phyloP scores from a whole-genome alignment of 768 basidiomycete genomes.

The Tephrocybe sp. region DNA sequence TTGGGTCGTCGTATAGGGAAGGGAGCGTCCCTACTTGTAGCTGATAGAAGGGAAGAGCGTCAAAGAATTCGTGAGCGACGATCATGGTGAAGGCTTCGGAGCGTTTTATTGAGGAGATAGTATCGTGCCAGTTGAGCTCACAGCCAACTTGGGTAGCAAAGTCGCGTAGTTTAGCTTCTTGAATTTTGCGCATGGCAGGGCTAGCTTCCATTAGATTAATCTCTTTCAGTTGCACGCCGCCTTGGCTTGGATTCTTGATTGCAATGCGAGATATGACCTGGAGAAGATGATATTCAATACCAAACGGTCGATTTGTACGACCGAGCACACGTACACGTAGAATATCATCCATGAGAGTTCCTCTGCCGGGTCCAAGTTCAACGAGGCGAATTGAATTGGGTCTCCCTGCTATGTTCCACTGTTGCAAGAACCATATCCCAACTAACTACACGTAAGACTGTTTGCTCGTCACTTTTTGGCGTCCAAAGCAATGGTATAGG shows the following conservation, averaged over 20 bases:
- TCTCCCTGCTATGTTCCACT: conserved; percentile 60
- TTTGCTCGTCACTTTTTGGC: conserved; percentile 39
- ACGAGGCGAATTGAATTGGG: conserved; percentile 64
- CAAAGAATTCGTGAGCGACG: conserved; percentile 97
- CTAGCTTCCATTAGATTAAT: conserved; percentile 87
- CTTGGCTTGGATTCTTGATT: conserved; percentile 19
- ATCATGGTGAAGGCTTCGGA: conserved; percentile 72
- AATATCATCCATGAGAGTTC: conserved; percentile 89
- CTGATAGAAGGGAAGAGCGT: conserved; percentile 90
- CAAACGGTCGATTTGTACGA: not conserved
- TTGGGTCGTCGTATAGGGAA: not conserved
- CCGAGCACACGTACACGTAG: conserved; percentile 59
- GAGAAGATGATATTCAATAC: not conserved
- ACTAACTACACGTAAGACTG: conserved; percentile 58
- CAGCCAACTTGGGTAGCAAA: conserved; percentile 31
- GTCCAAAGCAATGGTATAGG: conserved; percentile 2
- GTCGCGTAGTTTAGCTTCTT: conserved; percentile 49
- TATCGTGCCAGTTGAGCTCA: conserved; percentile 68
- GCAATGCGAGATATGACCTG: conserved; percentile 57
- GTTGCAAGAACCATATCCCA: conserved; percentile 81
- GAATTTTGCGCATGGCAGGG: conserved; percentile 59
- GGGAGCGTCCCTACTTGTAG: conserved; percentile 57
- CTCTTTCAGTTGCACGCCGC: conserved; percentile 32
- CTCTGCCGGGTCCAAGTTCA: conserved; percentile 93
- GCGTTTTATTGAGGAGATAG: conserved; percentile 63